Conservation (phyloP, 129 eudicot genomes). For the Flaveria ramosissima region DNA sequence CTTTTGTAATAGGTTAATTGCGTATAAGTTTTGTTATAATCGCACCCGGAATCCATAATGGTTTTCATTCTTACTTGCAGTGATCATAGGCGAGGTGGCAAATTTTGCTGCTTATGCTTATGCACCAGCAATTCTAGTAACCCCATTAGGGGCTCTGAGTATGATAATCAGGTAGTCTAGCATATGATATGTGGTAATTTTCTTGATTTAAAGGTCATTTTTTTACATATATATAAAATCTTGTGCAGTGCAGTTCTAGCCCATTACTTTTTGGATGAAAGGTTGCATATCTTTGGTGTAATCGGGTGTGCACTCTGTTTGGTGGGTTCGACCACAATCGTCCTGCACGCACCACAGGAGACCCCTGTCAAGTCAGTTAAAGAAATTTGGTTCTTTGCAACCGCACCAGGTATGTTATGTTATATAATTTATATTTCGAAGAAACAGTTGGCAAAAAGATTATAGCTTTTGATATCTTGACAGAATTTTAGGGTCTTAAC, state of each 20-base stretch:
- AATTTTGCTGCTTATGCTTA: constrained; percentile 93
- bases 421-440: not conserved
- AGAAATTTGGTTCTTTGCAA: constrained; percentile 79
- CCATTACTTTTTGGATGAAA: constrained; percentile 74
- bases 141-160: constrained; percentile 94
- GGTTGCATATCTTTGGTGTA: constrained; percentile 74
- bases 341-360: constrained; percentile 91
- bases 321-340: constrained; percentile 85
- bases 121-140: constrained; percentile 95
- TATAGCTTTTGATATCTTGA: constrained; percentile 21
- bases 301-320: constrained; percentile 88
- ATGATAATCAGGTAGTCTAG: constrained; percentile 78
- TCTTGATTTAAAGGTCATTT: not conserved
- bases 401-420: constrained; percentile 58
- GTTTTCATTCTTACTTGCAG: constrained; percentile 36
- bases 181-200: not conserved
- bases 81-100: constrained; percentile 82
- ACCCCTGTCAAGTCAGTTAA: constrained; percentile 62
- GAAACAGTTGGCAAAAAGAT: not conserved
- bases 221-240: constrained; percentile 3
- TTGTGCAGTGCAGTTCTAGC: constrained; percentile 87
- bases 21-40: not conserved
- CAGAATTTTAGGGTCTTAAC: constrained; percentile 33
- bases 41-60: not conserved
- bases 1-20: not conserved